Evolutionary conservation across 345 rosid species (phyloP).

Genomic region (Populus ilicifolia): DNA sequence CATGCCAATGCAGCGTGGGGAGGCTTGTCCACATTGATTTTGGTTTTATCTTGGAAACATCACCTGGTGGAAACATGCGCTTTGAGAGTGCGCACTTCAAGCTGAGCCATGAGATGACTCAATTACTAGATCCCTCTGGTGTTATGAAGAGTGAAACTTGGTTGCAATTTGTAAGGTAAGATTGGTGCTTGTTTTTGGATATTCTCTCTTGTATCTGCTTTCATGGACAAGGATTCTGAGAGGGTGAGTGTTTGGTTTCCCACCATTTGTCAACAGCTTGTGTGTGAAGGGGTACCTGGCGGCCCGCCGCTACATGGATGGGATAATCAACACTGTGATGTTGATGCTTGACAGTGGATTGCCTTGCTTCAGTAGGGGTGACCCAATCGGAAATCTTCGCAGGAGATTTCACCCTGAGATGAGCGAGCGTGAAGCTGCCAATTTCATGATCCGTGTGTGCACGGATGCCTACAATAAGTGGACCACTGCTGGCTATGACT

Average conservation of each 20-base stretch:
- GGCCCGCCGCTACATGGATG: slow-evolving; percentile 85
- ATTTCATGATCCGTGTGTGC: slow-evolving; percentile 78
- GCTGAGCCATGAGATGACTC: slow-evolving; percentile 99
- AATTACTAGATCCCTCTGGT: slow-evolving; percentile 84
- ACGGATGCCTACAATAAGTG: slow-evolving; percentile 94
- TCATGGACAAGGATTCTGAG: not conserved
- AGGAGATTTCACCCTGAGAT: slow-evolving; percentile 95
- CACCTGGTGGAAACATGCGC: slow-evolving; percentile 95
- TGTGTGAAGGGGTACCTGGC: slow-evolving; percentile 91
- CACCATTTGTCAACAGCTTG: slow-evolving; percentile 40
- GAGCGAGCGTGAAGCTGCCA: slow-evolving; percentile 97
- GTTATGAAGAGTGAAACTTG: slow-evolving; percentile 91
- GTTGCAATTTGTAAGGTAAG: slow-evolving; percentile 75
- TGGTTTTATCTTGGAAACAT: slow-evolving; percentile 92
- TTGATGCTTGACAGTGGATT: slow-evolving; percentile 97
- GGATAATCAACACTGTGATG: slow-evolving; percentile 72
- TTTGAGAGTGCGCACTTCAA: slow-evolving; percentile 98
- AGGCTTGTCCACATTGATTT: slow-evolving; percentile 98
- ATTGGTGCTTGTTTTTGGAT: not conserved
- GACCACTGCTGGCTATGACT: slow-evolving; percentile 92
- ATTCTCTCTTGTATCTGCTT: not conserved
- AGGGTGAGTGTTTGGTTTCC: not conserved
- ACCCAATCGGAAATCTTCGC: slow-evolving; percentile 92
- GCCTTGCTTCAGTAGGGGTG: slow-evolving; percentile 96
- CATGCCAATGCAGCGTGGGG: slow-evolving; percentile 55